Evolutionary conservation across 1,284 basidiomycete species (phyloP), one percentile per base, ranked within the genome.

Genomic region (Anthracocystis walkeri): DNA sequence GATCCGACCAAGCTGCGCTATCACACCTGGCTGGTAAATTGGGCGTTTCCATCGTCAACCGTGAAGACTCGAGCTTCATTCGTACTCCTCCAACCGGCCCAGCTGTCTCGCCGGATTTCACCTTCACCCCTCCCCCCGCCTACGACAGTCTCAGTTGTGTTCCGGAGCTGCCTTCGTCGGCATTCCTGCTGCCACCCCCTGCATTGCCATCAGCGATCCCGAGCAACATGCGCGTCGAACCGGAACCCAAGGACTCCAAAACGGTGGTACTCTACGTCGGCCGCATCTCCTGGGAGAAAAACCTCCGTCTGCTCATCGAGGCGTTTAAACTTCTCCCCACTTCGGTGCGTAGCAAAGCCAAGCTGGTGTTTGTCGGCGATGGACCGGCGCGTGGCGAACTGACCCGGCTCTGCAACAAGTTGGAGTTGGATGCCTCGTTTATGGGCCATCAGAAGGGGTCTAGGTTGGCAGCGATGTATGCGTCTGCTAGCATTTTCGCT

Each of bases 341-440:
- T 57, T 20, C 80, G 61, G 58, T 64, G 68, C 59, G 60, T 56
- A 25, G 40, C 84, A 74, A 74, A 35, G 87, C 87, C 23, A 88
- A 88, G 71, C 86, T 89, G 23, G 87, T 89, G 4, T 88, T 90
- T 46, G 88, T 89, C 21, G 89, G 89, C 7, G 88, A 89, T 62
- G 89, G 89, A 0, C 89, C 89, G 0, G 88, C 89, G 0, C 81
- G 87, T 7, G 60, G 55, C 1, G 88, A 88, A 31, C 84, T 89
- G 2, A 87, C 88, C 44, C 73, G 79, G 1, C 81, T 87, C n/a
- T 89, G 88, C 78, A 65, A 68, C 42, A 79, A 82, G 56, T 81
- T 87, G 48, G 85, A 84, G 0, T 86, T 88, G 62, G 88, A 88
- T 52, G 88, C 88, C 6, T 82, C 80, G 0, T 89, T 89, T 69